phyloP scores from a whole-genome alignment of 2,329 filamentous ascomycete species.

The Ciborinia camelliae region DNA sequence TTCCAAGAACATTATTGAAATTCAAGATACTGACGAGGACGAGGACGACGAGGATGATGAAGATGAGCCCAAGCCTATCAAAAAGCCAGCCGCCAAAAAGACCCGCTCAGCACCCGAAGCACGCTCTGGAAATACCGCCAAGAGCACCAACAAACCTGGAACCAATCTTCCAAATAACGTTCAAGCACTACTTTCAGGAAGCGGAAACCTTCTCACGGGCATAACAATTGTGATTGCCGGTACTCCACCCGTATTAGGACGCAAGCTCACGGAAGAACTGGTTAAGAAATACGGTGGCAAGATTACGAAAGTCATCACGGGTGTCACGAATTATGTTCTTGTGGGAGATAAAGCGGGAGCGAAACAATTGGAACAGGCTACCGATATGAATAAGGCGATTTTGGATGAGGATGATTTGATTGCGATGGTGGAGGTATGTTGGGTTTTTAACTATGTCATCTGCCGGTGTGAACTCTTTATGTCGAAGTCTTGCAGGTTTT shows the following conservation, averaged over 20 bases:
- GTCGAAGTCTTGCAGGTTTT: neutral
- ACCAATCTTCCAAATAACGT: conserved; percentile 26
- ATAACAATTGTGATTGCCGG: conserved; percentile 27
- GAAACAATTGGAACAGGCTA: conserved; percentile 30
- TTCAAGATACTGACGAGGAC: too few species aligned
- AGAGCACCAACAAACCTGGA: conserved; percentile 8
- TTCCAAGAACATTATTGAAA: too few species aligned
- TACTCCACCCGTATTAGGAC: conserved; percentile 25
- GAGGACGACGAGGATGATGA: neutral
- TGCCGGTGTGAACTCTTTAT: neutral
- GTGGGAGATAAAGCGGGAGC: conserved; percentile 31
- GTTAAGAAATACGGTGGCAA: conserved; percentile 29
- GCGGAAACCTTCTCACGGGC: conserved; percentile 19
- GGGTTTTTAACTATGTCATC: neutral
- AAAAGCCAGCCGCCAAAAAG: conserved; percentile 14
- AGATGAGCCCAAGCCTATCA: neutral
- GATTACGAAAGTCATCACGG: conserved; percentile 25
- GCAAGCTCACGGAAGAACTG: conserved; percentile 28
- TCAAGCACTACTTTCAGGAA: conserved; percentile 23
- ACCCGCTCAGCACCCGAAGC: too few species aligned
- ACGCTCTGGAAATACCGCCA: too few species aligned
- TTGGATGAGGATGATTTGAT: conserved; percentile 30
- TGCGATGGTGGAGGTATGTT: conserved; percentile 17
- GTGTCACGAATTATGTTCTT: conserved; percentile 30
- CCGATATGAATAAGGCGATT: conserved; percentile 21